Percentiles rank a stretch among this genome's conserved stretches.
phyloP scores from a whole-genome alignment of 2,329 filamentous ascomycete genomes.

The Diaporthe citriasiana region DNA sequence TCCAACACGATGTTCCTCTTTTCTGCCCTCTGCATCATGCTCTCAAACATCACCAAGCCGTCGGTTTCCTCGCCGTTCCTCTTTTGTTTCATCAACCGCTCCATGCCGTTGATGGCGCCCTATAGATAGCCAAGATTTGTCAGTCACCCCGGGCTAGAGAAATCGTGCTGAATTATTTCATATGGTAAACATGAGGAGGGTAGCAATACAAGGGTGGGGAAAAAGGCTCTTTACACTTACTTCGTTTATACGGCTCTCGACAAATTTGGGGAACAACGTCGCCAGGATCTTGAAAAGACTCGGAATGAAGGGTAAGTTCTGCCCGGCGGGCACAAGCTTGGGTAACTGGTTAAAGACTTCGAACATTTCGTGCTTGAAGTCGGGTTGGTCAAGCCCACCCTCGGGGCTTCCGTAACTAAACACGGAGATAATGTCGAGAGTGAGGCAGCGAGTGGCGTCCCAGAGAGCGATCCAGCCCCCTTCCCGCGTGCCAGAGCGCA shows the following conservation, averaged over 20 bases:
- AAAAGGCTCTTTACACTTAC: not conserved
- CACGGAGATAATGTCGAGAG: not conserved
- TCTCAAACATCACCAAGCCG: not conserved
- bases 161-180: not conserved
- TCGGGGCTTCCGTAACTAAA: not conserved
- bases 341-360: not conserved
- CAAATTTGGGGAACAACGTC: not conserved
- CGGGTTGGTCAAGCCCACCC: not conserved
- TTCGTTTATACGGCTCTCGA: not conserved
- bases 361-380: not conserved
- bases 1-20: not conserved
- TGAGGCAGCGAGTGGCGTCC: constrained; percentile 3
- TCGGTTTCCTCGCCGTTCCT: not conserved
- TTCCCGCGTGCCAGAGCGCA: not conserved
- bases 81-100: not conserved
- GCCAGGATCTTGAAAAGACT: not conserved
- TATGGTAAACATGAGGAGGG: not conserved
- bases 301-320: not conserved
- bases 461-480: not conserved
- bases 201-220: not conserved
- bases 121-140: not conserved
- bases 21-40: constrained; percentile 1
- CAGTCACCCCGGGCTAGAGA: not conserved
- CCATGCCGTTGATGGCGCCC: not conserved
- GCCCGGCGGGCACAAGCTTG: not conserved